These are phyloP conservation scores for Trametes hirsuta DNA, from an alignment of 1,284 basidiomycete species.

Conservation along the genomic window DNA sequence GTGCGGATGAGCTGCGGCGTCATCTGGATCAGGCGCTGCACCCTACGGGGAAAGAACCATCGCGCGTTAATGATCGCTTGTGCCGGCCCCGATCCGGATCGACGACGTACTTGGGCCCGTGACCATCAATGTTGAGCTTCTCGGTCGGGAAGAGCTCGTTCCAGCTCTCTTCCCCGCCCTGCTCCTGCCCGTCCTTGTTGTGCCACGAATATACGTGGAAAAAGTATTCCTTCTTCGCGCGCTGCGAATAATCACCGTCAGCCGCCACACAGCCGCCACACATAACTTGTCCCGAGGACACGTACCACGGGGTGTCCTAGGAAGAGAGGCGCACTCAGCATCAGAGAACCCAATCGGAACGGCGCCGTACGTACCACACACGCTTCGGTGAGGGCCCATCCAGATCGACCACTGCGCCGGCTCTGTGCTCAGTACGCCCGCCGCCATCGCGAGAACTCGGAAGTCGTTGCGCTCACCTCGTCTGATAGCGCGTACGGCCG, in stretches of 20 bases:
- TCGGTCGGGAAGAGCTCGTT: constrained; percentile 24
- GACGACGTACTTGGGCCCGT: constrained; percentile 21
- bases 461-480: constrained; percentile 17
- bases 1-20: constrained; percentile 39
- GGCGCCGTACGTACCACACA: constrained; percentile 24
- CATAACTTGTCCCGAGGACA: background rate
- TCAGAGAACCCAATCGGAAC: background rate
- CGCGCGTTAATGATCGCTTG: background rate
- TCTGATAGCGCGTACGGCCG: constrained; percentile 17
- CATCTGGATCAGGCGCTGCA: constrained; percentile 45
- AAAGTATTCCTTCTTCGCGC: constrained; percentile 24
- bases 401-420: constrained; percentile 27
- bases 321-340: constrained; percentile 3
- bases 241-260: constrained; percentile 9
- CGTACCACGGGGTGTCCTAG: constrained; percentile 33
- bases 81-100: background rate
- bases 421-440: background rate
- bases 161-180: constrained; percentile 27
- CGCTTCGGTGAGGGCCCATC: constrained; percentile 28
- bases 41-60: constrained; percentile 34
- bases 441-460: background rate
- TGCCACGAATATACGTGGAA: constrained; percentile 29
- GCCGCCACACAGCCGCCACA: background rate
- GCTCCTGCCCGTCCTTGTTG: constrained; percentile 18
- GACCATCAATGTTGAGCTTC: constrained; percentile 16